Percentiles rank a stretch among this genome's conserved stretches.
phyloP scores from a whole-genome alignment of 2,329 filamentous ascomycete genomes.

The Diplodia seriata region DNA sequence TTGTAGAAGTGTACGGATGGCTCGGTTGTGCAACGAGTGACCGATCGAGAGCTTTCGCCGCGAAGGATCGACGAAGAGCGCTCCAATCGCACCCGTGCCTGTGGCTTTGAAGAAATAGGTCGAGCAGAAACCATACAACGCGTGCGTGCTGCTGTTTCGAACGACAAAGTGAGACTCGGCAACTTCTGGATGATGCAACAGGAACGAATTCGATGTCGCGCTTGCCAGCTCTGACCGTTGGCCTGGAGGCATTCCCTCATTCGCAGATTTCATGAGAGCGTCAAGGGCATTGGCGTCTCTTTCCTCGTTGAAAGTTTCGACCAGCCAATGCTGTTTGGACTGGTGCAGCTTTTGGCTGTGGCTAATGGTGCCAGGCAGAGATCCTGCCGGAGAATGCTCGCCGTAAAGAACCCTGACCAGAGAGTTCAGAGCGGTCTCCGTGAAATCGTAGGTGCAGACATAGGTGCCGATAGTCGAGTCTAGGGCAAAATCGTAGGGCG shows the following conservation, averaged over 20 bases:
- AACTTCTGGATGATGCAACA: constrained; percentile 72
- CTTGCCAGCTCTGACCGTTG: constrained; percentile 73
- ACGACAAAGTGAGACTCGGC: constrained; percentile 90
- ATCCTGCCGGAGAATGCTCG: constrained; percentile 66
- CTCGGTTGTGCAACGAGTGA: constrained; percentile 84
- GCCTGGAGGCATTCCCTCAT: constrained; percentile 69
- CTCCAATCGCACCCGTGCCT: constrained; percentile 77
- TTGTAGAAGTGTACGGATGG: constrained; percentile 76
- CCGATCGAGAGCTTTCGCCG: constrained; percentile 90
- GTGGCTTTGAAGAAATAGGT: constrained; percentile 80
- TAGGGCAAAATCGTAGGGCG: constrained; percentile 95
- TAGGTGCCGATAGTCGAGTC: constrained; percentile 91
- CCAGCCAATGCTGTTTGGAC: constrained; percentile 93
- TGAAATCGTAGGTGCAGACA: constrained; percentile 95
- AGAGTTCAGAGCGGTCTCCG: constrained; percentile 86
- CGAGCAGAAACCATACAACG: constrained; percentile 89
- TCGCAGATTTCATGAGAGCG: constrained; percentile 73
- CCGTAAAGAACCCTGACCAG: constrained; percentile 85
- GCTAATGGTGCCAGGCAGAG: constrained; percentile 73
- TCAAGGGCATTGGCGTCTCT: constrained; percentile 77
- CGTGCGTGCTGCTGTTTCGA: constrained; percentile 88
- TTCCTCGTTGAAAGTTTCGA: constrained; percentile 83
- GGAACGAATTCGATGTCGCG: constrained; percentile 76
- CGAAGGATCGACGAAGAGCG: constrained; percentile 86
- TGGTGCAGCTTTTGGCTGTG: constrained; percentile 88